Base-by-base conservation (phyloP, 1,284 basidiomycete genomes). In the Malassezia pachydermatis region DNA sequence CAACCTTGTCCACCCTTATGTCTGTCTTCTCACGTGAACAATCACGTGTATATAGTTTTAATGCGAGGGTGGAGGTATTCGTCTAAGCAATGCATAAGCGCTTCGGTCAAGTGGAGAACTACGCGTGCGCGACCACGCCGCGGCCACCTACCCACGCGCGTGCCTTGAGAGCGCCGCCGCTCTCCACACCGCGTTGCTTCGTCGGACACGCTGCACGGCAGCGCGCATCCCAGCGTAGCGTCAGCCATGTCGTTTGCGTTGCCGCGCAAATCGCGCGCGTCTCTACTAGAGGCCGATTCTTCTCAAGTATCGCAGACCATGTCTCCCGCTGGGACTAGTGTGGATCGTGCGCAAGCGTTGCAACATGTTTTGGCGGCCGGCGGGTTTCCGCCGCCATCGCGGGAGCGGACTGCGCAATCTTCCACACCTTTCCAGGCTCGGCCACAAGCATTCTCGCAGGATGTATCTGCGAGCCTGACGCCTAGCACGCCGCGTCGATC, bases 31-130 rank as follows among this genome's bases (percentile, higher is more conserved):
- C 48, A 50, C 48, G 37, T 50, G 48, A 30, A 22, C 7, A 23
- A 28, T 52, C 50, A 52, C 50, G 45, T 52, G 50, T 29, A 38
- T 52, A 47, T 27, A 50, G 48, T 50, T 50, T 33, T 24, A 23
- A n/a, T 13, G 30, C 17, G 27, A 20, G 27, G 30, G 11, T n/a
- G n/a, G n/a, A n/a, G n/a, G n/a, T n/a, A n/a, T n/a, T n/a, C n/a
- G n/a, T n/a, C n/a, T n/a, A n/a, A n/a, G n/a, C n/a, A n/a, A n/a
- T n/a, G n/a, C n/a, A n/a, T n/a, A n/a, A n/a, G n/a, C n/a, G n/a
- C n/a, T n/a, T n/a, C n/a, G n/a, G n/a, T n/a, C n/a, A n/a, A n/a
- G n/a, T n/a, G n/a, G n/a, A n/a, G n/a, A n/a, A n/a, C n/a, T n/a
- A n/a, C n/a, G n/a, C n/a, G n/a, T n/a, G n/a, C n/a, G n/a, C n/a